Evolutionary conservation across 2,329 filamentous ascomycete genomes (phyloP).

Genomic region (Dendrostoma leiphaemia): DNA sequence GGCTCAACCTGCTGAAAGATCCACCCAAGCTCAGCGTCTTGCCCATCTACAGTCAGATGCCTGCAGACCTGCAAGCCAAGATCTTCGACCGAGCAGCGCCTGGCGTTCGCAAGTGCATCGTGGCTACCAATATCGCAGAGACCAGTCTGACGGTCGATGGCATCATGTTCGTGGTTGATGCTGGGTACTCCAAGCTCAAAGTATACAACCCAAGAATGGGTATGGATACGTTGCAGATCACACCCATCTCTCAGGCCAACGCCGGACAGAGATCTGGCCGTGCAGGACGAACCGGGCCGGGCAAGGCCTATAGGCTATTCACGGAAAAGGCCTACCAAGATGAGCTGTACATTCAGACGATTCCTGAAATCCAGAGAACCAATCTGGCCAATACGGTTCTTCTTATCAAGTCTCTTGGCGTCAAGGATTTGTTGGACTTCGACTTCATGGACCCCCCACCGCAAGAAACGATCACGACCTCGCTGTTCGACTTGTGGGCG

Average conservation of each 20-base stretch:
- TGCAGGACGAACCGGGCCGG: conserved; percentile 90
- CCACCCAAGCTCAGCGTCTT: conserved; percentile 92
- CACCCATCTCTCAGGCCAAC: conserved; percentile 95
- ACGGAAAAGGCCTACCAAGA: conserved; percentile 95
- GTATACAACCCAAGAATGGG: conserved; percentile 99
- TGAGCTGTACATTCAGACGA: conserved; percentile 94
- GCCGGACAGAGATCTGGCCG: conserved; percentile 89
- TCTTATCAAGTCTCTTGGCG: conserved; percentile 88
- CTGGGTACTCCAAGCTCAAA: conserved; percentile 95
- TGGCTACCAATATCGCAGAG: conserved; percentile 97
- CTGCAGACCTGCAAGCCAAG: conserved; percentile 93
- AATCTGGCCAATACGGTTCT: conserved; percentile 95
- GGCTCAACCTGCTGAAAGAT: conserved; percentile 85
- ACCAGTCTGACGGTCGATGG: conserved; percentile 97
- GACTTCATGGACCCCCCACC: conserved; percentile 99
- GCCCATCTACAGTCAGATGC: conserved; percentile 99
- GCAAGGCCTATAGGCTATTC: conserved; percentile 90
- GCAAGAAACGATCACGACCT: conserved; percentile 96
- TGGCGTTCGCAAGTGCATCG: conserved; percentile 93
- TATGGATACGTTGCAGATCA: conserved; percentile 98
- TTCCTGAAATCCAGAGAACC: conserved; percentile 95
- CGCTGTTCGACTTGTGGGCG: conserved; percentile 96
- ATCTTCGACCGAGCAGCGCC: conserved; percentile 92
- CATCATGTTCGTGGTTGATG: conserved; percentile 98
- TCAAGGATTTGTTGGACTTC: conserved; percentile 92